Conservation (phyloP, 2,329 filamentous ascomycete genomes). For the Reticulascus tulasneorum region DNA sequence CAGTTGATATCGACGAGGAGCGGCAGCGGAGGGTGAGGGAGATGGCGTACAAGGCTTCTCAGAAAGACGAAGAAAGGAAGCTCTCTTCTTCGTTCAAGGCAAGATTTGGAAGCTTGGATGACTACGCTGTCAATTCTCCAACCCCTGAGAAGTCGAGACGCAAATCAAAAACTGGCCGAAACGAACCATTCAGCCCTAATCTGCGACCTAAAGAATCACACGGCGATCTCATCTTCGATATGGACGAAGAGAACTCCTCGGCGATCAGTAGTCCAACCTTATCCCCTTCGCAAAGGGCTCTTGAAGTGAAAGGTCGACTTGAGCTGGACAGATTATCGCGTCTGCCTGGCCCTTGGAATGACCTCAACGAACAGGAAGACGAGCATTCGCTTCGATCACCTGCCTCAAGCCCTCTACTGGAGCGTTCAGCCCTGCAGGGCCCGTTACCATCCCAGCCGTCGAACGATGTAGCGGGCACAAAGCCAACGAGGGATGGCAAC, state of each 20-base stretch:
- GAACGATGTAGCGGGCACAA: conserved; percentile 5
- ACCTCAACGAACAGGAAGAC: conserved; percentile 24
- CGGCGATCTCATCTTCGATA: conserved; percentile 83
- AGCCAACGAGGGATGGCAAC: conserved; percentile 20
- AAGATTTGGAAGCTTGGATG: conserved; percentile 63
- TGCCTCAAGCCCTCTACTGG: conserved; percentile 1
- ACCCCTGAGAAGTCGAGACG: conserved; percentile 41
- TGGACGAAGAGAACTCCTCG: conserved; percentile 71
- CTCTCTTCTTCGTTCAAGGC: conserved; percentile 56
- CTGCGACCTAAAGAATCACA: conserved; percentile 65
- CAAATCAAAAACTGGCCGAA: conserved; percentile 42
- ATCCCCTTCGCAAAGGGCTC: conserved; percentile 7
- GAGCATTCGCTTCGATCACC: conserved; percentile 3
- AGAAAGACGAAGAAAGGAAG: conserved; percentile 62
- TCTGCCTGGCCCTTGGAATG: conserved; percentile 32
- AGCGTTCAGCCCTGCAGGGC: neutral
- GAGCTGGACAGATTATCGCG: conserved; percentile 16
- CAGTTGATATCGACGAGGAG: conserved; percentile 64
- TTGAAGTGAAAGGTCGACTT: conserved; percentile 1
- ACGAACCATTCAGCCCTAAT: conserved; percentile 60
- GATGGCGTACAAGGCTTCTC: conserved; percentile 63
- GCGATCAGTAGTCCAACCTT: conserved; percentile 22
- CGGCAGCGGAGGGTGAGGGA: conserved; percentile 68
- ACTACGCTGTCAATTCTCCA: conserved; percentile 38
- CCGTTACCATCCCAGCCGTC: conserved; percentile 2